A percentile compares a stretch with the other conserved stretches of the same genome.
Conservation (phyloP, 345 rosid species). For the Eutrema japonicum region DNA sequence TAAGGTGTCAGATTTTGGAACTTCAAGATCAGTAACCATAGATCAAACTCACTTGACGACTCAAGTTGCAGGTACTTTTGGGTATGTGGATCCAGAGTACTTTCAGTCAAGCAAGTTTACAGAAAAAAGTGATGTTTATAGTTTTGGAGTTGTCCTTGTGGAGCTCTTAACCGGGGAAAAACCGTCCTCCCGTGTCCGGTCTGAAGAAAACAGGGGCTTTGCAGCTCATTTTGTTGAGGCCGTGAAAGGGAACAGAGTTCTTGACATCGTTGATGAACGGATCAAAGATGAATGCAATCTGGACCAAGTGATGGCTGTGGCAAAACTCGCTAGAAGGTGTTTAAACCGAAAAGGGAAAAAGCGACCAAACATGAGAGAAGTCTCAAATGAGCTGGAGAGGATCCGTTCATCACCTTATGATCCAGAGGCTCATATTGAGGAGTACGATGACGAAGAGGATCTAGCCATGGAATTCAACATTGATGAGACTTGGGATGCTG, state of each 20-base stretch:
- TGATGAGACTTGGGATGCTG: slow-evolving; percentile 36
- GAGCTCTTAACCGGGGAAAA: slow-evolving; percentile 60
- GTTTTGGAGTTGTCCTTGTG: slow-evolving; percentile 81
- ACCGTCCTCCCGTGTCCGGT: slow-evolving; percentile 16
- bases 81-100: slow-evolving; percentile 59
- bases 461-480: slow-evolving; percentile 22
- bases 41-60: slow-evolving; percentile 44
- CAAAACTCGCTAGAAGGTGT: slow-evolving; percentile 48
- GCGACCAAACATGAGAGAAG: slow-evolving; percentile 56
- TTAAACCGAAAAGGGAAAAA: slow-evolving; percentile 46
- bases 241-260: slow-evolving; percentile 32
- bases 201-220: slow-evolving; percentile 31
- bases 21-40: slow-evolving; percentile 39
- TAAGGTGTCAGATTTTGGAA: slow-evolving; percentile 46
- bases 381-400: slow-evolving; percentile 41
- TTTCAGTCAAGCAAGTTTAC: slow-evolving; percentile 44
- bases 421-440: slow-evolving; percentile 18
- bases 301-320: slow-evolving; percentile 45
- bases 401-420: slow-evolving; percentile 31
- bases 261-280: slow-evolving; percentile 33
- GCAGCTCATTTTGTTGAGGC: slow-evolving; percentile 35
- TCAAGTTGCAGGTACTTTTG: slow-evolving; percentile 50
- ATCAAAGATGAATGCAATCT: slow-evolving; percentile 33
- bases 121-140: slow-evolving; percentile 66
- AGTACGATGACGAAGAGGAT: slow-evolving; percentile 33